These are phyloP conservation scores for Glonium stellatum DNA, from an alignment of 495 filamentous ascomycete genomes.

Conservation along the genomic window DNA sequence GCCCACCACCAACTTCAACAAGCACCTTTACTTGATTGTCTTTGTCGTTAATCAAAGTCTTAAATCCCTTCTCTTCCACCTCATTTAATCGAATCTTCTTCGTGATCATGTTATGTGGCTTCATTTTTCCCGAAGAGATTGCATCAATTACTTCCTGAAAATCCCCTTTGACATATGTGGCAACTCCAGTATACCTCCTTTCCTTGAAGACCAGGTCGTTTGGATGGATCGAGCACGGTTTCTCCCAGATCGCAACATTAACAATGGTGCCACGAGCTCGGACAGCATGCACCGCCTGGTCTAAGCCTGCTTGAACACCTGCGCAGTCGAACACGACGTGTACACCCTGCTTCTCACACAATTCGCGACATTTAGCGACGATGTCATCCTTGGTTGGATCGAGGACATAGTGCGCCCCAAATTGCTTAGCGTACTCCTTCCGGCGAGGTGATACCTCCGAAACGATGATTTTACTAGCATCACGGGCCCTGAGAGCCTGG, in stretches of 20 bases:
- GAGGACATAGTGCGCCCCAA: slow-evolving; percentile 50
- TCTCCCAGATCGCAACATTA: slow-evolving; percentile 59
- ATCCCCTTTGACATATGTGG: slow-evolving; percentile 49
- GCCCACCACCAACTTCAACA: slow-evolving; percentile 34
- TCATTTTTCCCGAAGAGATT: slow-evolving; percentile 45
- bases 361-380: slow-evolving; percentile 38
- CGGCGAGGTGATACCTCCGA: slow-evolving; percentile 47
- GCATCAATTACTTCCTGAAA: slow-evolving; percentile 51
- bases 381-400: slow-evolving; percentile 51
- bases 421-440: slow-evolving; percentile 43
- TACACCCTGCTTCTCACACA: slow-evolving; percentile 45
- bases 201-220: slow-evolving; percentile 53
- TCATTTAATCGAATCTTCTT: slow-evolving; percentile 46
- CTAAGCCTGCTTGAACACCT: slow-evolving; percentile 48
- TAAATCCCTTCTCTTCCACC: slow-evolving; percentile 53
- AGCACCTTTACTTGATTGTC: slow-evolving; percentile 54
- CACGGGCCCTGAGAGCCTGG: slow-evolving; percentile 48
- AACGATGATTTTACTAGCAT: slow-evolving; percentile 48
- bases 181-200: slow-evolving; percentile 48
- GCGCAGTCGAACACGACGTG: slow-evolving; percentile 54
- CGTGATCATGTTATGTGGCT: slow-evolving; percentile 55
- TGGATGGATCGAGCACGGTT: slow-evolving; percentile 40
- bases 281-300: slow-evolving; percentile 44
- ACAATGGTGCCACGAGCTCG: slow-evolving; percentile 51
- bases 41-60: slow-evolving; percentile 48